Base-by-base conservation (phyloP, 257 asterid genomes). In the Nicotiana benthamiana region DNA sequence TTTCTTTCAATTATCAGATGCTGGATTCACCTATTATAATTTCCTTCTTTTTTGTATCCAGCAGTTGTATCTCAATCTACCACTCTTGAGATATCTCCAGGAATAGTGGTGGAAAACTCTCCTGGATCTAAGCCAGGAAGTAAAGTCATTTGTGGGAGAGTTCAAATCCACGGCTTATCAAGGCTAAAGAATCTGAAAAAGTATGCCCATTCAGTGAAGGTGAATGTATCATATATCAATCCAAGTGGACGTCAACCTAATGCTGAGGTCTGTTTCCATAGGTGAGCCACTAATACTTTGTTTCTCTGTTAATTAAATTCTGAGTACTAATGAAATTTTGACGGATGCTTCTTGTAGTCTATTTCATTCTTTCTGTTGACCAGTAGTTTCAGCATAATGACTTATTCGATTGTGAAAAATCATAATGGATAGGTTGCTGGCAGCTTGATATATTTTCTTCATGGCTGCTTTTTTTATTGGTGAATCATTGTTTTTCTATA, bases 71-170 rank as follows among this genome's bases (percentile, higher is more conserved):
- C 88, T 5, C 89, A 83, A 75, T 77, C 89, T 75, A 68, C 89
- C 27, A 60, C 82, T 7, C 82, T 95, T 86, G 85, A 81, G 83
- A 85, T 92, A 10, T 84, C 92, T 63, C 98, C 98, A 12, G 86
- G 87, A 83, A 48, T 86, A 72, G 62, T 86, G 7, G 90, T 93
- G 61, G 95, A 89, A 79, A 86, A 87, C 3, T 92, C 96, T 80
- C 99, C 98, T 46, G 97, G 97, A 66, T 67, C 87, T 32, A 93
- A 90, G 86, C 97, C 93, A 81, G 97, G 97, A 43, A 61, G 87
- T 18, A 90, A 89, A 89, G 87, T 92, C 54, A 84, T 87, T 63
- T 95, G 97, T 61, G 97, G 84, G 89, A 91, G 99, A 84, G 86
- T 93, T 83, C 72, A 82, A 51, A 89, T 95, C 75, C 88, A 88